Percentiles rank a stretch among this genome's conserved stretches.
Conservation (phyloP, 352 stramenopile genomes). For the Globisporangium cylindrosporum region DNA sequence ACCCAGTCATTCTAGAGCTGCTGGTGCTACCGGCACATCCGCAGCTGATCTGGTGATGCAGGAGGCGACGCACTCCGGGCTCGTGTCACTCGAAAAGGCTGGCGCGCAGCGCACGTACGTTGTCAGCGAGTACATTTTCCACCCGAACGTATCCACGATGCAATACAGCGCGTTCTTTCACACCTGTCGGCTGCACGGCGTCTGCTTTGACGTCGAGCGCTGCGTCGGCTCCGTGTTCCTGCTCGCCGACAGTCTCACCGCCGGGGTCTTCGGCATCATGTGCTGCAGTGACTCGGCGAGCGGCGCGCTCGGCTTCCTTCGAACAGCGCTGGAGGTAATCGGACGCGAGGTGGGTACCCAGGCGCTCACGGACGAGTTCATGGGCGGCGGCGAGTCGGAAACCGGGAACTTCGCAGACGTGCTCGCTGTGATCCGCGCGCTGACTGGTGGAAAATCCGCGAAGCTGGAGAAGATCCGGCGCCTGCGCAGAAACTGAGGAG, state of each 20-base stretch:
- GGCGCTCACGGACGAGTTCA: constrained; percentile 16
- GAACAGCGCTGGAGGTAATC: constrained; percentile 75
- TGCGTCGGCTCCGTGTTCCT: constrained; percentile 71
- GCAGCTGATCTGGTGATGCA: constrained; percentile 25
- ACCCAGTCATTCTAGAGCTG: neutral
- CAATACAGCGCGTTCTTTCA: constrained; percentile 87
- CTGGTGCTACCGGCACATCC: neutral
- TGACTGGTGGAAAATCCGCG: constrained; percentile 35
- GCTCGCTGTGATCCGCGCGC: constrained; percentile 44
- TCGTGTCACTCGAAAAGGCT: constrained; percentile 16
- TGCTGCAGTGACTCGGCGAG: constrained; percentile 54
- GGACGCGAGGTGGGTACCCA: constrained; percentile 57
- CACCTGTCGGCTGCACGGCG: constrained; percentile 78
- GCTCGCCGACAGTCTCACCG: constrained; percentile 76
- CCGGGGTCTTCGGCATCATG: constrained; percentile 67
- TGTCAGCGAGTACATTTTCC: constrained; percentile 71
- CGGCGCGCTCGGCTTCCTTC: constrained; percentile 54
- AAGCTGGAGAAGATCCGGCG: constrained; percentile 43
- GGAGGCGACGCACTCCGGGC: constrained; percentile 24
- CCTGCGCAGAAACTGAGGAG: constrained; percentile 19
- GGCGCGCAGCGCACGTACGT: constrained; percentile 51
- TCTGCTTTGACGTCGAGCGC: constrained; percentile 82
- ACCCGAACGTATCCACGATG: constrained; percentile 79
- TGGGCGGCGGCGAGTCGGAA: constrained; percentile 11
- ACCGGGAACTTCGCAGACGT: constrained; percentile 62